These are phyloP conservation scores for Fennellomyces sp. DNA, from an alignment of 371 early-diverging fungal genomes.

Conservation along the genomic window DNA sequence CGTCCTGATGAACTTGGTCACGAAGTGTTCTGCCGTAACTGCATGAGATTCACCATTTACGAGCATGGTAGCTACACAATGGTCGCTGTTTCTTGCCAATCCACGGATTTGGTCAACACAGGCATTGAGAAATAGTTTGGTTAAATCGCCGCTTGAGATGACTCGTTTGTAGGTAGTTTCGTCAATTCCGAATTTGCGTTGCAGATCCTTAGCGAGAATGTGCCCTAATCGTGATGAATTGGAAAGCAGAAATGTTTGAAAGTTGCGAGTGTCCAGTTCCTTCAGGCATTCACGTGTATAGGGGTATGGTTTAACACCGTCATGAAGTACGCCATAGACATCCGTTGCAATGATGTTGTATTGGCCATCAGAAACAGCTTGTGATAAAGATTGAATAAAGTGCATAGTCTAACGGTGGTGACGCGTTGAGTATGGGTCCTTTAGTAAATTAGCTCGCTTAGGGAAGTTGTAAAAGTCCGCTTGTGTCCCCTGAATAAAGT, in stretches of 20 bases:
- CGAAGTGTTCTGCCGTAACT: constrained; percentile 29
- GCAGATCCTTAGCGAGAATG: constrained; percentile 29
- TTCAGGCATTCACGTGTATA: constrained; percentile 28
- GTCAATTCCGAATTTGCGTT: constrained; percentile 28
- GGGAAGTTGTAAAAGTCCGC: too few species aligned
- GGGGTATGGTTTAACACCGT: constrained; percentile 37
- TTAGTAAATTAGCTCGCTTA: too few species aligned
- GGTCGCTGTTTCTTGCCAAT: neutral
- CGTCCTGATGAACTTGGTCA: constrained; percentile 23
- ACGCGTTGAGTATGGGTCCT: too few species aligned
- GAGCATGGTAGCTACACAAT: constrained; percentile 1
- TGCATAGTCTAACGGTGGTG: too few species aligned
- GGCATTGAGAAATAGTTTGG: constrained; percentile 31
- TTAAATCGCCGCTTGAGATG: constrained; percentile 45
- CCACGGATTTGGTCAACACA: neutral
- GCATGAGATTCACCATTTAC: neutral
- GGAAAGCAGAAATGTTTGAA: constrained; percentile 36
- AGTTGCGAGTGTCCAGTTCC: constrained; percentile 10
- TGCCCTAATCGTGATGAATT: constrained; percentile 43
- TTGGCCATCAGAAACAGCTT: neutral
- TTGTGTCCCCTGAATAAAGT: too few species aligned
- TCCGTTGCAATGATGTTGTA: constrained; percentile 48
- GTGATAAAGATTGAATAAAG: neutral
- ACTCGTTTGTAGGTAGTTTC: constrained; percentile 26
- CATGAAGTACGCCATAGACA: constrained; percentile 51